Conservation (phyloP, 768 basidiomycete genomes). For the Ramaria sp. region DNA sequence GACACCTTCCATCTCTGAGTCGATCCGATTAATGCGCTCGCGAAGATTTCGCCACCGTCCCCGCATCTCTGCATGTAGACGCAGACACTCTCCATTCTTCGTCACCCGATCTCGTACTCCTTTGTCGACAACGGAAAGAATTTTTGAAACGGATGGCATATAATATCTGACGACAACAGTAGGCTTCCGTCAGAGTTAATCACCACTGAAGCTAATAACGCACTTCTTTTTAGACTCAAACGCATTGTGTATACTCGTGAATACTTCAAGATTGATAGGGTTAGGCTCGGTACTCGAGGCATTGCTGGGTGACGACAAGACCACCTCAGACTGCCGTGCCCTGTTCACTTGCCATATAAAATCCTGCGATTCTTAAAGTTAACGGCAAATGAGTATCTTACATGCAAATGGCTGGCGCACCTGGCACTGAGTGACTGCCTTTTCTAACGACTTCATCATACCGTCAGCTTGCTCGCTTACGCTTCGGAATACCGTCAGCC, state of each 20-base stretch:
- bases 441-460: conserved; percentile 95
- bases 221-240: conserved; percentile 87
- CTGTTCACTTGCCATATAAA: conserved; percentile 79
- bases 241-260: conserved; percentile 55
- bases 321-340: conserved; percentile 22
- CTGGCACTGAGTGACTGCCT: conserved; percentile 83
- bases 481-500: conserved; percentile 90
- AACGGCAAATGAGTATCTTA: neutral
- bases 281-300: conserved; percentile 29
- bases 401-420: conserved; percentile 30
- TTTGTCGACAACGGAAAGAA: conserved; percentile 88
- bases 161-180: conserved; percentile 57
- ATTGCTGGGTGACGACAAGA: conserved; percentile 30
- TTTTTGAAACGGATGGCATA: conserved; percentile 86
- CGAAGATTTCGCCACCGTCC: conserved; percentile 74
- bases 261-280: conserved; percentile 49
- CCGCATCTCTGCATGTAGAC: conserved; percentile 82
- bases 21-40: conserved; percentile 72
- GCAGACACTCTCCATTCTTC: conserved; percentile 91
- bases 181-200: neutral
- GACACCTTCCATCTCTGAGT: conserved; percentile 69
- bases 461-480: conserved; percentile 92
- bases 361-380: conserved; percentile 36
- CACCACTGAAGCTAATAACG: conserved; percentile 16
- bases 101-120: conserved; percentile 89